Evolutionary conservation across 495 filamentous ascomycete genomes (phyloP), one percentile per base, ranked within the genome.

Genomic region (Massariosphaeria phaeospora): DNA sequence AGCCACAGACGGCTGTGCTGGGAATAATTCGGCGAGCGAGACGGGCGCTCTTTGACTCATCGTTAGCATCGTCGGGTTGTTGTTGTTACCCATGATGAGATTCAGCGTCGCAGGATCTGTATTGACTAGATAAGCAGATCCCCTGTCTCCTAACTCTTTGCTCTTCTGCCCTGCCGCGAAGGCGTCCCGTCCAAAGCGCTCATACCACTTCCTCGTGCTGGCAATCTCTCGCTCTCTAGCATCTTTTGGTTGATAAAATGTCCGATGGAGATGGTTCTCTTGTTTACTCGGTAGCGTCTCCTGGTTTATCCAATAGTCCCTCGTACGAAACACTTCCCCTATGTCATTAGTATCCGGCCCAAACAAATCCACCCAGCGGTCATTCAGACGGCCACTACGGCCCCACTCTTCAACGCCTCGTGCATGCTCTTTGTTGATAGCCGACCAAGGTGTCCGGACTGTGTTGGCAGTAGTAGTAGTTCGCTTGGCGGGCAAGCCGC

Each of bases 201-300:
- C 70, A 52, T 79, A 85, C 81, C 80, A 84, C 49, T 74, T 68
- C 77, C 77, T 81, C n/a, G 71, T 73, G 12, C 57, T 54, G 0
- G 70, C 73, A 40, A 69, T 69, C 65, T 82, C 78, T 39, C 48
- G 66, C 31, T 70, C 52, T 29, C 71, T 25, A 38, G 71, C 70
- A 35, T 73, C 74, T 21, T 72, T 70, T 5, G 69, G 68, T 49
- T 66, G 59, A 10, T 73, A 78, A 47, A 74, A 76, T n/a, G 64
- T 65, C 41, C 74, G 68, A 33, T 69, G 66, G 48, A 73, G 55
- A 31, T 40, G 18, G 57, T 67, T 45, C 40, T 41, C 26, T 70
- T 64, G 41, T 76, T 54, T 5, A 71, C 58, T 13, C 35, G 82
- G 82, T 35, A 84, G 70, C 8, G 72, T 72, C 0, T 73, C 67